A percentile compares a stretch with the other conserved stretches of the same genome.
Evolutionary conservation across 805 yeast genomes (phyloP).

Genomic region (Zygotorulaspora florentina): DNA sequence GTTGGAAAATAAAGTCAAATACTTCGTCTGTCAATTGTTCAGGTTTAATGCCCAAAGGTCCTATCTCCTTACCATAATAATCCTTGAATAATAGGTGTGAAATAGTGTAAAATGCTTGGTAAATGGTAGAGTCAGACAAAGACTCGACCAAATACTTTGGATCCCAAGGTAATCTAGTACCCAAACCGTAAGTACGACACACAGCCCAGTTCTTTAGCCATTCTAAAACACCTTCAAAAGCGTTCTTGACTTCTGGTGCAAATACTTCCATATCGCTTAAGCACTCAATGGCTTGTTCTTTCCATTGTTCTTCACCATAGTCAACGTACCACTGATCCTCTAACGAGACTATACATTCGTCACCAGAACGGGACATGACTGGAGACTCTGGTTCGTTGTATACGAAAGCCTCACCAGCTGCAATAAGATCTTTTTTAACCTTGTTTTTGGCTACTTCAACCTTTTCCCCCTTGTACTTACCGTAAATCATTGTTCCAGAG

Average conservation of each 20-base stretch:
- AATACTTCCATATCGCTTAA: conserved; percentile 71
- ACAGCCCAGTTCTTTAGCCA: conserved; percentile 99
- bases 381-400: conserved; percentile 92
- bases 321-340: conserved; percentile 99
- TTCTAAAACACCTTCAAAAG: conserved; percentile 88
- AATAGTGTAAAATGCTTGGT: conserved; percentile 92
- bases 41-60: conserved; percentile 68
- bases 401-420: conserved; percentile 72
- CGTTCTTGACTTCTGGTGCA: conserved; percentile 79
- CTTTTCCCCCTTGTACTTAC: conserved; percentile 81
- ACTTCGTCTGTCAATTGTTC: conserved; percentile 90
- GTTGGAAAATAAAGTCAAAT: conserved; percentile 83
- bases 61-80: conserved; percentile 71
- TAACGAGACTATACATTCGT: conserved; percentile 90
- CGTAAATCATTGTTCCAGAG: conserved; percentile 76
- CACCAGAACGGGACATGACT: conserved; percentile 94
- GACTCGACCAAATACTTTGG: conserved; percentile 89
- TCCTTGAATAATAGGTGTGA: conserved; percentile 82
- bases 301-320: conserved; percentile 94
- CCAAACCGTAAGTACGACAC: conserved; percentile 93
- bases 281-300: conserved; percentile 72
- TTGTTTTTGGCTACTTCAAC: conserved; percentile 89
- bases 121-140: conserved; percentile 90
- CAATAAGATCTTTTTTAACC: conserved; percentile 77
- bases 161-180: conserved; percentile 96